Conservation (phyloP, 192 early-diverging fungal genomes). For the Coemansia sp. region DNA sequence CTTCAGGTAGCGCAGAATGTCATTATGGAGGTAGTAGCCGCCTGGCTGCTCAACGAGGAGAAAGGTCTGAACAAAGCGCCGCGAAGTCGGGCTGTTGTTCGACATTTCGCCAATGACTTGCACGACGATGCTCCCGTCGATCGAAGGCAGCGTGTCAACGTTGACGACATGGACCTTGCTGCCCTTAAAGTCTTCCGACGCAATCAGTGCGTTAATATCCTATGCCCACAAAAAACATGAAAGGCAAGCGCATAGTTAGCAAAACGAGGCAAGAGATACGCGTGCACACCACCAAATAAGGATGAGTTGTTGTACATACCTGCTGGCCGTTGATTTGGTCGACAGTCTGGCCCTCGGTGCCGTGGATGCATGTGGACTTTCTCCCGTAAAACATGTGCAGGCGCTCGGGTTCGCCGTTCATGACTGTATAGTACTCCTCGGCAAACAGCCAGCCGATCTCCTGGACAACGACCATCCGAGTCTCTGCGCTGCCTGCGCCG, state of each 20-base stretch:
- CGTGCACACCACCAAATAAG: not conserved
- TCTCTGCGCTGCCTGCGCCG: constrained; percentile 22
- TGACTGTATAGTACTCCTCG: constrained; percentile 89
- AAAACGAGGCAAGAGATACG: constrained; percentile 12
- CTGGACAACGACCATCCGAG: constrained; percentile 45
- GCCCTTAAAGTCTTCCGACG: constrained; percentile 73
- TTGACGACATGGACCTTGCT: constrained; percentile 84
- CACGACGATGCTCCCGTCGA: constrained; percentile 75
- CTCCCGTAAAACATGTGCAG: constrained; percentile 88
- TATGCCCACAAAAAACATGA: constrained; percentile 21
- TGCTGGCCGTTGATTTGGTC: constrained; percentile 66
- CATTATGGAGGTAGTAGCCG: constrained; percentile 92
- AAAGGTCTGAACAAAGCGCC: constrained; percentile 91
- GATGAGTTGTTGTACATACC: constrained; percentile 22
- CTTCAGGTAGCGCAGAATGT: constrained; percentile 92
- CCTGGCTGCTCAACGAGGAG: constrained; percentile 82
- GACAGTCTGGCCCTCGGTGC: constrained; percentile 73
- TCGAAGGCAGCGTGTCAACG: constrained; percentile 78
- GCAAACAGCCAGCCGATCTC: constrained; percentile 94
- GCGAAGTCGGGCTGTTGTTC: constrained; percentile 71
- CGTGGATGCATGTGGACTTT: constrained; percentile 78
- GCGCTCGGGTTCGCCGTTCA: constrained; percentile 76
- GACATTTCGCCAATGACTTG: constrained; percentile 93
- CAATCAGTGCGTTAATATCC: constrained; percentile 80
- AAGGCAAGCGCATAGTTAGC: constrained; percentile 32